Evolutionary conservation across 495 filamentous ascomycete genomes (phyloP).

Genomic region (Sphaerosporella brunnea): DNA sequence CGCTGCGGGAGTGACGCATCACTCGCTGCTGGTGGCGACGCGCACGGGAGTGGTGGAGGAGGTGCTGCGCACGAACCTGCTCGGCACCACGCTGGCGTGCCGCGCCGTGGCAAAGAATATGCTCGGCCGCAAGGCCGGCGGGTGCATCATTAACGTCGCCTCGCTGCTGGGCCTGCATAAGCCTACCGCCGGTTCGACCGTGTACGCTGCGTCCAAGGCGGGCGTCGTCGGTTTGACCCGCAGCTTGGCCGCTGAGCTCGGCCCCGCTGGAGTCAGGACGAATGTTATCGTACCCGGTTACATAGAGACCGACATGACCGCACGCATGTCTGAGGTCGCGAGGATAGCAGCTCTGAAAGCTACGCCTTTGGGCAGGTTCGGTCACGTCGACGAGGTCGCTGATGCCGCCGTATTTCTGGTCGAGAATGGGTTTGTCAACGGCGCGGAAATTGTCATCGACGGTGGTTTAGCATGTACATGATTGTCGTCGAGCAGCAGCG

Average conservation of each 20-base stretch:
- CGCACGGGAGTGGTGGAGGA: constrained; percentile 29
- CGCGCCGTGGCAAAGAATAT: constrained; percentile 37
- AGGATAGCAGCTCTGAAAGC: constrained; percentile 16
- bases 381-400: constrained; percentile 52
- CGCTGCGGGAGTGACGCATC: constrained; percentile 51
- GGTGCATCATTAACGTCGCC: constrained; percentile 70
- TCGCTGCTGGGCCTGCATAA: constrained; percentile 26
- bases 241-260: constrained; percentile 48
- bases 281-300: constrained; percentile 77
- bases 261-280: constrained; percentile 40
- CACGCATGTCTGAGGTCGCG: constrained; percentile 28
- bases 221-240: constrained; percentile 57
- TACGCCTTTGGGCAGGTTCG: constrained; percentile 57
- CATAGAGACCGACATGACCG: constrained; percentile 60
- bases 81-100: constrained; percentile 50
- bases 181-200: constrained; percentile 41
- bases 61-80: constrained; percentile 50
- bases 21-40: constrained; percentile 37
- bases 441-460: constrained; percentile 72
- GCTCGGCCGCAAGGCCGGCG: constrained; percentile 27
- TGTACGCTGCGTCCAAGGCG: constrained; percentile 67
- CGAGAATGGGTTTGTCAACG: constrained; percentile 63
- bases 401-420: constrained; percentile 63
- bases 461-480: constrained; percentile 34
- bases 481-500: too few relatives aligned